phyloP scores from a whole-genome alignment of 345 rosid species.

The Draba incana region DNA sequence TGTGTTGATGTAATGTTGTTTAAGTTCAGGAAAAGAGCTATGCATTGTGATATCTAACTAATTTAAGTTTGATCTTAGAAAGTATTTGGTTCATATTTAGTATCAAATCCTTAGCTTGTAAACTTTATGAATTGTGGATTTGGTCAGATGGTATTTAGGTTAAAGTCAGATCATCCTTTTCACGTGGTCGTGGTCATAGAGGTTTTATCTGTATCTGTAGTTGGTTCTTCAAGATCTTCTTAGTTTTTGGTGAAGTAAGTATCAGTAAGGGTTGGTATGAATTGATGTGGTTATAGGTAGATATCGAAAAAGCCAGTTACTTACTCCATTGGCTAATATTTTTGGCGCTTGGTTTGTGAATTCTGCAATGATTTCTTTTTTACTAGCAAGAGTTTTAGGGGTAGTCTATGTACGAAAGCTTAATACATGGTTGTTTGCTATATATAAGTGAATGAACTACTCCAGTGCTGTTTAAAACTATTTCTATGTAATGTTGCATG shows the following conservation, averaged over 20 bases:
- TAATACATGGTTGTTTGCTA: neutral
- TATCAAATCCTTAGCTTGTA: too few species aligned
- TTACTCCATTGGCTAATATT: neutral
- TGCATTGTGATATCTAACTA: too few species aligned
- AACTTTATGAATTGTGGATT: neutral
- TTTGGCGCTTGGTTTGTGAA: slow-evolving; percentile 7
- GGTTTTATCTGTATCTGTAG: slow-evolving; percentile 15
- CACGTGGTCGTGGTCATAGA: neutral
- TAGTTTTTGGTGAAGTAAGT: slow-evolving; percentile 7
- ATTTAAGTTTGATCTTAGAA: too few species aligned
- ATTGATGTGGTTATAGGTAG: slow-evolving; percentile 16
- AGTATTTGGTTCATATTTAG: too few species aligned
- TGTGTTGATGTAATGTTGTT: slow-evolving; percentile 1
- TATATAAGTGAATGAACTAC: neutral
- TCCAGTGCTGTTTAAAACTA: slow-evolving; percentile 12
- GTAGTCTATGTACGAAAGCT: slow-evolving; percentile 7
- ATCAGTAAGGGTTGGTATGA: neutral
- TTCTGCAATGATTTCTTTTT: neutral
- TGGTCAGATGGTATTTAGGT: slow-evolving; percentile 7
- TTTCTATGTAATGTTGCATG: slow-evolving; percentile 34
- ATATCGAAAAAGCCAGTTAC: neutral
- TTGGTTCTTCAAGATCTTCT: slow-evolving; percentile 20
- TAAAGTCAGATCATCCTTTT: neutral
- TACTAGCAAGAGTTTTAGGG: neutral
- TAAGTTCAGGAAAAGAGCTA: neutral